Evolutionary conservation across 768 basidiomycete species (phyloP).

Genomic region (Serpula lacrymans): DNA sequence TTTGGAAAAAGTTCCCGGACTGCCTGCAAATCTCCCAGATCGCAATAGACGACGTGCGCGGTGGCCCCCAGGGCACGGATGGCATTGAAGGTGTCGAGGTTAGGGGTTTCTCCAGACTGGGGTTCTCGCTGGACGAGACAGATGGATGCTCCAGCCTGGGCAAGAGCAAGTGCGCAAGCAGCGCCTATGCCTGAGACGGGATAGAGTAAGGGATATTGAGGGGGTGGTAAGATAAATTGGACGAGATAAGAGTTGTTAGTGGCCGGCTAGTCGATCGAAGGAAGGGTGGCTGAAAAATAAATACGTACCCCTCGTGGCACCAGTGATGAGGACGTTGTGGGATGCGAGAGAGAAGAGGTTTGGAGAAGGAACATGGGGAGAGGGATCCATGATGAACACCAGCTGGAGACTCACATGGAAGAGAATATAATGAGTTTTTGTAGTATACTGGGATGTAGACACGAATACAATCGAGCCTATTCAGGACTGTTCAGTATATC

Average conservation of each 20-base stretch:
- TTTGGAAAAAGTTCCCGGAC: conserved; percentile 47
- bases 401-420: conserved; percentile 3
- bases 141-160: conserved; percentile 51
- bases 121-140: conserved; percentile 46
- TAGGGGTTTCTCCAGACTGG: conserved; percentile 30
- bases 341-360: conserved; percentile 66
- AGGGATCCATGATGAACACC: conserved; percentile 47
- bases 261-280: conserved; percentile 13
- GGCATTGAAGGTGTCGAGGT: conserved; percentile 32
- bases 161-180: conserved; percentile 51
- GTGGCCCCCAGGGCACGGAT: conserved; percentile 33
- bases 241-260: conserved; percentile 8
- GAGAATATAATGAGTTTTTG: too few species aligned
- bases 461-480: too few species aligned
- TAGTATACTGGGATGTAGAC: too few species aligned
- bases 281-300: conserved; percentile 11
- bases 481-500: background rate
- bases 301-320: conserved; percentile 67
- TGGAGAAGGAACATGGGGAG: conserved; percentile 46
- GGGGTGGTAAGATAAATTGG: conserved; percentile 8
- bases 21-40: conserved; percentile 47
- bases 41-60: conserved; percentile 49
- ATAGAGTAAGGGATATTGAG: conserved; percentile 10
- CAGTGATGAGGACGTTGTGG: conserved; percentile 74
- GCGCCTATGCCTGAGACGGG: conserved; percentile 47